Evolutionary conservation across 179 eudicot genomes (phyloP).

Genomic region (Actinidia chinensis): DNA sequence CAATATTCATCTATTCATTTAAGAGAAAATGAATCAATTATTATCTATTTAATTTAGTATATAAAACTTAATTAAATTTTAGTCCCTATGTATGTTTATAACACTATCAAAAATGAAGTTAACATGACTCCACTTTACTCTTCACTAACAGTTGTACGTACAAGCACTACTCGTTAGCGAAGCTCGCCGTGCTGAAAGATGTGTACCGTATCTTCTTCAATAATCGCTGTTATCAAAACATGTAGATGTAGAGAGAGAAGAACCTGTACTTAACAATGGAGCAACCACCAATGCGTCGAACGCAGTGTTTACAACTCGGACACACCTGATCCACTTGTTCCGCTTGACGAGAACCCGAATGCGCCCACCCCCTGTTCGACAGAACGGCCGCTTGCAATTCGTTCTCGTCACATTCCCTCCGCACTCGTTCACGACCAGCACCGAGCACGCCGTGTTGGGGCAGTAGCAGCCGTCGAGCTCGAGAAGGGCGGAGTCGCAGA

Average conservation of each 20-base stretch:
- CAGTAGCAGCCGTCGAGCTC: constrained; percentile 34
- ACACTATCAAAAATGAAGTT: too few species aligned
- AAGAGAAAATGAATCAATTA: too few species aligned
- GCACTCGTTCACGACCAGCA: constrained; percentile 44
- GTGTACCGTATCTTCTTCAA: too few species aligned
- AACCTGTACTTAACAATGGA: constrained; percentile 48
- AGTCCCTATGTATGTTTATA: too few species aligned
- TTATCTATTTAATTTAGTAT: too few species aligned
- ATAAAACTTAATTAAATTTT: too few species aligned
- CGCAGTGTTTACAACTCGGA: constrained; percentile 35
- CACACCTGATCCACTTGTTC: constrained; percentile 53
- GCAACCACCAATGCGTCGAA: constrained; percentile 41
- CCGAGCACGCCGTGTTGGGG: constrained; percentile 41
- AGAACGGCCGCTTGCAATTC: constrained; percentile 36
- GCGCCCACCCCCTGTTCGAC: too few species aligned
- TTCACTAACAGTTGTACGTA: too few species aligned
- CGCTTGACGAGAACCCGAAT: constrained; percentile 40
- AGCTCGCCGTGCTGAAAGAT: neutral
- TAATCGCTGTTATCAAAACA: too few species aligned
- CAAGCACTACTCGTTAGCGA: too few species aligned
- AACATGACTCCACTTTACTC: too few species aligned
- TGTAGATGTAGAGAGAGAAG: neutral
- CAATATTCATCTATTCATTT: too few species aligned
- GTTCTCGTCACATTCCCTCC: constrained; percentile 34
- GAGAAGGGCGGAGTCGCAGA: constrained; percentile 33